Conservation (phyloP, 2,329 filamentous ascomycete species). For the Ophiostoma angusticollis region DNA sequence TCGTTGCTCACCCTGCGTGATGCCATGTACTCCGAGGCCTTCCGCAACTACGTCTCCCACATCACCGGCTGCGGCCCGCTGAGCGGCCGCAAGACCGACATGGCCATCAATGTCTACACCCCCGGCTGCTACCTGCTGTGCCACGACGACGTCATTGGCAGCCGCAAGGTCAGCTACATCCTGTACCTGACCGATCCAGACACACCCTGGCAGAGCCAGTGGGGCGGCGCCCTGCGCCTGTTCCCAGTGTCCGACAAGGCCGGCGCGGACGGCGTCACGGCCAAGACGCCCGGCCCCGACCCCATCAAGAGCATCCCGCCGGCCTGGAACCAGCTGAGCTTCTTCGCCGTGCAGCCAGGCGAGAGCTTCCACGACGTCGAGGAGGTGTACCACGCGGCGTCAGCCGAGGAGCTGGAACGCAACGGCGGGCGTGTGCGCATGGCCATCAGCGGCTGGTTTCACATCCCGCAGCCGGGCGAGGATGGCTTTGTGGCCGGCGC, state of each 20-base stretch:
- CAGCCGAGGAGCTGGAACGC: constrained; percentile 43
- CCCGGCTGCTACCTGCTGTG: constrained; percentile 91
- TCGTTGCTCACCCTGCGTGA: constrained; percentile 87
- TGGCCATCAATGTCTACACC: constrained; percentile 98
- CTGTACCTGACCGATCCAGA: constrained; percentile 92
- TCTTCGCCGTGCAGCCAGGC: constrained; percentile 97
- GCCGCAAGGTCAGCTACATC: constrained; percentile 88
- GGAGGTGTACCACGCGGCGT: constrained; percentile 72
- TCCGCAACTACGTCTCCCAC: constrained; percentile 75
- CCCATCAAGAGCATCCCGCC: constrained; percentile 75
- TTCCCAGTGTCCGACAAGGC: constrained; percentile 58
- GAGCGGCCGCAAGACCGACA: constrained; percentile 90
- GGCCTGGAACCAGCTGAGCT: constrained; percentile 93
- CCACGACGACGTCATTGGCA: constrained; percentile 99
- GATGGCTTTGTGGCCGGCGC: constrained; percentile 80
- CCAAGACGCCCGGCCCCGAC: constrained; percentile 70
- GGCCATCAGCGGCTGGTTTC: constrained; percentile 98
- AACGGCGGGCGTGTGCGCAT: constrained; percentile 75
- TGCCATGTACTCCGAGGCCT: constrained; percentile 79
- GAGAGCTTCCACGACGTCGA: constrained; percentile 98
- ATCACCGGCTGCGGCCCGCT: constrained; percentile 79
- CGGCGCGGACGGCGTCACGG: constrained; percentile 57
- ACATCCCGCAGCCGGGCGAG: constrained; percentile 90
- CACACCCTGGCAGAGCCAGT: constrained; percentile 75
- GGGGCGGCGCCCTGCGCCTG: constrained; percentile 83